Base-by-base conservation (phyloP, 306 rosid species). In the Rosa chinensis region DNA sequence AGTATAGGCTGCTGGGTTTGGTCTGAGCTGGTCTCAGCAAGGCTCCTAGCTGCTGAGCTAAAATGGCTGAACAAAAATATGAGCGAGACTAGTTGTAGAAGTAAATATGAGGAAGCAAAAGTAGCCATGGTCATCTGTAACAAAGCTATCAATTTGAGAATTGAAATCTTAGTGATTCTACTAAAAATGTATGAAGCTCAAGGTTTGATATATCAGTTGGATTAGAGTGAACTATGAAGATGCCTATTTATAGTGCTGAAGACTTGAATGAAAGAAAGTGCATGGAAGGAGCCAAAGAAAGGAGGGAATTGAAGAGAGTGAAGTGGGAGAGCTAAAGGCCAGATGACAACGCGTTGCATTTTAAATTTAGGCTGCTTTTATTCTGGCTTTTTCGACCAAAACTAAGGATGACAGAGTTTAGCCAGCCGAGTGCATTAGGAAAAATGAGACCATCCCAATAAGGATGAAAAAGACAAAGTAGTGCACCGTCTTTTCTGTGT, bases 41-140 rank as follows among this genome's bases (percentile, higher is more conserved):
- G 89, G 58, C 2, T 88, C 49, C 93, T 84, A 5, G 93, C 87
- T 1, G 87, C 90, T 23, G 83, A 86, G 75, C 47, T 67, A 9
- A 81, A 82, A 42, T 85, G 82, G 67, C 82, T 81, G 56, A 90
- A 28, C 0, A 85, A 50, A 20, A 86, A 62, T 28, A 37, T 82
- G 2, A 79, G 20, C 11, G 81, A 70, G 59, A 81, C 8, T 4
- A 88, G 32, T 0, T 21, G 62, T 2, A 77, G 61, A 39, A 81
- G 43, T 10, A 49, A 6, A 35, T 6, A 10, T 1, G 49, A 6
- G 52, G 42, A 74, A 9, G 3, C 49, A 11, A 64, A 49, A 16
- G 58, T 12, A 52, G 58, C 58, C 91, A 88, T 88, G 32, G 43
- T 20, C 5, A 10, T 16, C 0, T 25, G 10, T 21, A 52, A 52